These are phyloP conservation scores for Colletotrichum sp. DNA, from an alignment of 2,329 filamentous ascomycete species.

Conservation along the genomic window DNA sequence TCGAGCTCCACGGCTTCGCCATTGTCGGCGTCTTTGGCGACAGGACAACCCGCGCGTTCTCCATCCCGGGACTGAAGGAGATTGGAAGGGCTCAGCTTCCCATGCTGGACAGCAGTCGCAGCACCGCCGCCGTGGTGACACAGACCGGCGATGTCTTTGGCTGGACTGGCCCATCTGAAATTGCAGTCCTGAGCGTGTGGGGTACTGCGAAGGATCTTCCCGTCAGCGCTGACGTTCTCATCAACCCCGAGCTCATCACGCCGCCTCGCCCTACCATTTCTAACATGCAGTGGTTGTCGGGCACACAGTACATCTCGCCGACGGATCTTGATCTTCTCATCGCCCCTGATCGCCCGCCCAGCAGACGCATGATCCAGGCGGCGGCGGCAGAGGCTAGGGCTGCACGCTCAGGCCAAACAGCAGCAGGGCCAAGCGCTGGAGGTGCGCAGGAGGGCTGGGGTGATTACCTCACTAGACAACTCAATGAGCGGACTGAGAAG, in stretches of 20 bases:
- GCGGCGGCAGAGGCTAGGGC: slow-evolving; percentile 76
- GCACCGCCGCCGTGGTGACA: slow-evolving; percentile 73
- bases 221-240: slow-evolving; percentile 72
- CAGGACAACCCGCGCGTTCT: slow-evolving; percentile 78
- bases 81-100: slow-evolving; percentile 72
- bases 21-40: slow-evolving; percentile 87
- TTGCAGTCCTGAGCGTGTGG: slow-evolving; percentile 85
- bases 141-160: slow-evolving; percentile 82
- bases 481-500: slow-evolving; percentile 91
- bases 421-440: slow-evolving; percentile 24
- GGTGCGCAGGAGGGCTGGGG: slow-evolving; percentile 66
- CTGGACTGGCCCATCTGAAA: slow-evolving; percentile 87
- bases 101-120: slow-evolving; percentile 76
- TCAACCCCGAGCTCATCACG: slow-evolving; percentile 75
- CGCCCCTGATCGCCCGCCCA: slow-evolving; percentile 84
- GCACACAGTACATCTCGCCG: slow-evolving; percentile 88
- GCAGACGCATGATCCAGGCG: slow-evolving; percentile 86
- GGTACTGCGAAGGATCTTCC: slow-evolving; percentile 72
- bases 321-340: slow-evolving; percentile 90
- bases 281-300: slow-evolving; percentile 94
- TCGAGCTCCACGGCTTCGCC: slow-evolving; percentile 77
- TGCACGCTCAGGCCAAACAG: slow-evolving; percentile 42
- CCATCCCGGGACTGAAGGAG: slow-evolving; percentile 87
- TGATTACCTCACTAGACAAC: slow-evolving; percentile 83
- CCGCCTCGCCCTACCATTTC: slow-evolving; percentile 91